Base-by-base conservation (phyloP, 768 basidiomycete genomes). In the Podaxis sp. region DNA sequence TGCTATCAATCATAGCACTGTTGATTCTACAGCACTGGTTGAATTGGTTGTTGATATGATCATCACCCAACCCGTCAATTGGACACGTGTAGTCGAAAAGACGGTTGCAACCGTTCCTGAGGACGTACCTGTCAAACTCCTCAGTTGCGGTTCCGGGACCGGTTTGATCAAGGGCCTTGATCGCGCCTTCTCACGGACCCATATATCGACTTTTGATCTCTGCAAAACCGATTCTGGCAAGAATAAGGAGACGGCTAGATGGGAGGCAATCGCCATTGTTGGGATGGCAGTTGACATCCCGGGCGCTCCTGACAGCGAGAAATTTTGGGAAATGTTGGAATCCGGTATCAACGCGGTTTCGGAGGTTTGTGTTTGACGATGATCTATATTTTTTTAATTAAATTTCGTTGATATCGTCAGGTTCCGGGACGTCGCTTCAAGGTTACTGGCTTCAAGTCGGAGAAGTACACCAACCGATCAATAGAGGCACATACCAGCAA, bases 251-350 rank as follows among this genome's bases (percentile, higher is more conserved):
- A 52, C 33, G 11, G 37, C 57, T 55, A 68, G 69, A 43, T 67
- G 69, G 33, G 70, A 84, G 51, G 80, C 85, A 2, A 83, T 91
- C 53, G 90, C 90, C 0, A 83, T 91, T 60, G 75, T 90, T 53
- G 90, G 90, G 8, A 89, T 90, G 87, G 85, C 88, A 0, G 77
- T 85, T 46, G 82, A 79, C 54, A 74, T 82, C 75, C 81, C 81
- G n/a, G 84, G 87, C 2, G 87, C 88, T 2, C 65, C 73, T 1
- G 76, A 79, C 66, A 65, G 73, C 2, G 70, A 73, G 6, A 72
- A 79, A 57, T 74, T 91, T 2, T 90, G 90, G 90, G 73, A 82
- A 11, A 22, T 89, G 5, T 78, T 91, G 1, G 75, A 82, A 67
- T 68, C 78, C 47, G 87, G 88, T 15, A 68, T 78, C 37, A 85